Evolutionary conservation across 768 basidiomycete species (phyloP), one percentile per base, ranked within the genome.

Genomic region (Termitomyces sp.): DNA sequence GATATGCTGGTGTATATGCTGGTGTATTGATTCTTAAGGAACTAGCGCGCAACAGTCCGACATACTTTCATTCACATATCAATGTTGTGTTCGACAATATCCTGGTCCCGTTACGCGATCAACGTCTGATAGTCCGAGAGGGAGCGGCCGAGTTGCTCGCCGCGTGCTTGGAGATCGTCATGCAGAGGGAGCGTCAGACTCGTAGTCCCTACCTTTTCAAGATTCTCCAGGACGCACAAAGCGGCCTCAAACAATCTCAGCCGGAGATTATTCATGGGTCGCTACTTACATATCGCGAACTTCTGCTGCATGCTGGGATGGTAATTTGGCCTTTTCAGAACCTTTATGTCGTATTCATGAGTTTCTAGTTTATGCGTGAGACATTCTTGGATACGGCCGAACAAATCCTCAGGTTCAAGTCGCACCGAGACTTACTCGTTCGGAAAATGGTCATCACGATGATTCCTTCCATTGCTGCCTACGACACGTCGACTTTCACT

Each of bases 11-110:
- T 0, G 95, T 98, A 2, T 83, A 97, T 72, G 93, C 93, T 0
- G 95, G 95, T 0, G 95, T 98, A 2, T 83, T 98, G 55, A 91
- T 98, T 51, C 73, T 98, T 41, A 95, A 95, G 73, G 95, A 97
- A 72, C 80, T 99, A 44, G 95, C 97, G 2, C 82, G 86, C 31
- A 90, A 94, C 72, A 95, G 90, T 62, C 89, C 93, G 0, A 84
- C 79, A 7, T 88, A 94, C 66, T 96, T 98, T 72, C 87, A 93
- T 66, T 83, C 91, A 2, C 89, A 93, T 72, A 94, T 98, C 22
- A 82, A 83, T 55, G 81, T 90, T 41, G 90, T 97, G 13, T 88
- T 98, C 53, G 94, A 95, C 70, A 94, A 94, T 72, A 93, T 99
- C 56, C 87, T 97, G 62, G 85, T 89, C 1, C 93, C 95, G 5